A percentile compares a stretch with the other conserved stretches of the same genome.
These are phyloP conservation scores for Solanum chacoense DNA, from an alignment of 305 asterid species.

Conservation along the genomic window DNA sequence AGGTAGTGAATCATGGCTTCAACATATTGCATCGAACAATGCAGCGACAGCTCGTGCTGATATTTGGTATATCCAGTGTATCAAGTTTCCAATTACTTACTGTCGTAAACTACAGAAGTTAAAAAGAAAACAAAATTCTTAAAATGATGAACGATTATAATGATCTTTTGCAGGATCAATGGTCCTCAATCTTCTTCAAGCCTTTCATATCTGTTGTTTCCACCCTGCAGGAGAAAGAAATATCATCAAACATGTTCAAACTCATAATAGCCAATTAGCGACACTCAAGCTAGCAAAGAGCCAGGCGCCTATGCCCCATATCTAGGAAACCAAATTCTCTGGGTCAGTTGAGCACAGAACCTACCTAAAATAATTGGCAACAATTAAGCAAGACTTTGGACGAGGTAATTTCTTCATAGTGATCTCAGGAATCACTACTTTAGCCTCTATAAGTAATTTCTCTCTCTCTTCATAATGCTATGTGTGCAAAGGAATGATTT, in stretches of 20 bases:
- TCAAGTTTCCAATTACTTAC: background rate
- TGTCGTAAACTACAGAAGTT: background rate
- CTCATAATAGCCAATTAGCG: background rate
- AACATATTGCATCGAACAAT: background rate
- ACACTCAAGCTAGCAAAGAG: background rate
- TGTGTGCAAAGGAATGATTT: background rate
- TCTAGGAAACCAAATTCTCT: background rate
- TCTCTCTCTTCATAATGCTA: background rate
- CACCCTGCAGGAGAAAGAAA: slow-evolving; percentile 36
- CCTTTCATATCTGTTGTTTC: slow-evolving; percentile 97
- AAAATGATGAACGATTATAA: background rate
- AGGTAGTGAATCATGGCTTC: background rate
- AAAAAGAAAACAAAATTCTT: background rate
- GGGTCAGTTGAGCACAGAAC: background rate
- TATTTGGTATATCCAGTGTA: background rate
- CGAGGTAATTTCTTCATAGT: background rate
- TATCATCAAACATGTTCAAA: background rate
- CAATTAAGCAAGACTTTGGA: background rate
- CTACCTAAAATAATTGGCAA: background rate
- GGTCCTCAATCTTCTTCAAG: slow-evolving; percentile 86
- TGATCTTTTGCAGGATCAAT: slow-evolving; percentile 10
- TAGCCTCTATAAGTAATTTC: background rate
- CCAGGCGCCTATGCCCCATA: background rate
- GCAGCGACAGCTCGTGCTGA: background rate
- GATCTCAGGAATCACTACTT: background rate